Evolutionary conservation across 192 early-diverging fungal genomes (phyloP).

Genomic region (Coemansia nantahalensis): DNA sequence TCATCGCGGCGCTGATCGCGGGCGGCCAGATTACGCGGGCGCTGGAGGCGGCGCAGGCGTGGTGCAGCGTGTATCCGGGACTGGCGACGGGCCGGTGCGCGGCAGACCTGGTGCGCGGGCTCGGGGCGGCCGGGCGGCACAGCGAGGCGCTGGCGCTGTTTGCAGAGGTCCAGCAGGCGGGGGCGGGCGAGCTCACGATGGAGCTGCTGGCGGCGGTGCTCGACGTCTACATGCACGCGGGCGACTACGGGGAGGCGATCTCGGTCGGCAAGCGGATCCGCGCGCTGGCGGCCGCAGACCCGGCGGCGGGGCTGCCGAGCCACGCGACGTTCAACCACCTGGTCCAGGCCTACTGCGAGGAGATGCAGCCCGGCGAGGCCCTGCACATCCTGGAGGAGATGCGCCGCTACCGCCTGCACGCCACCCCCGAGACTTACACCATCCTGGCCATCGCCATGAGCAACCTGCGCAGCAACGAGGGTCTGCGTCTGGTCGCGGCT

Average conservation of each 20-base stretch:
- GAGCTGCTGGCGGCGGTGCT: constrained; percentile 33
- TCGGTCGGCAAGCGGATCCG: constrained; percentile 49
- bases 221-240: constrained; percentile 41
- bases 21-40: constrained; percentile 26
- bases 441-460: constrained; percentile 35
- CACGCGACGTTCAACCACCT: constrained; percentile 30
- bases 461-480: constrained; percentile 38
- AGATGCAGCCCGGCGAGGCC: constrained; percentile 29
- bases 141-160: constrained; percentile 36
- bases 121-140: constrained; percentile 14
- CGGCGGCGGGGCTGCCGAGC: constrained; percentile 5
- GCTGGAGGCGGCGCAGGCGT: constrained; percentile 24
- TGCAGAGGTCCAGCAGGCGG: constrained; percentile 23
- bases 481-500: constrained; percentile 36
- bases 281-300: constrained; percentile 16
- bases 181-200: constrained; percentile 11
- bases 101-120: constrained; percentile 22
- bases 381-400: constrained; percentile 49
- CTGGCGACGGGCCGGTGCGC: constrained; percentile 22
- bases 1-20: constrained; percentile 26
- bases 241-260: constrained; percentile 41
- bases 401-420: constrained; percentile 34
- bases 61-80: constrained; percentile 18
- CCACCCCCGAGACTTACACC: constrained; percentile 35
- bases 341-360: constrained; percentile 39